These are phyloP conservation scores for Boletus pseudopeckii DNA, from an alignment of 768 basidiomycete genomes.

Conservation along the genomic window DNA sequence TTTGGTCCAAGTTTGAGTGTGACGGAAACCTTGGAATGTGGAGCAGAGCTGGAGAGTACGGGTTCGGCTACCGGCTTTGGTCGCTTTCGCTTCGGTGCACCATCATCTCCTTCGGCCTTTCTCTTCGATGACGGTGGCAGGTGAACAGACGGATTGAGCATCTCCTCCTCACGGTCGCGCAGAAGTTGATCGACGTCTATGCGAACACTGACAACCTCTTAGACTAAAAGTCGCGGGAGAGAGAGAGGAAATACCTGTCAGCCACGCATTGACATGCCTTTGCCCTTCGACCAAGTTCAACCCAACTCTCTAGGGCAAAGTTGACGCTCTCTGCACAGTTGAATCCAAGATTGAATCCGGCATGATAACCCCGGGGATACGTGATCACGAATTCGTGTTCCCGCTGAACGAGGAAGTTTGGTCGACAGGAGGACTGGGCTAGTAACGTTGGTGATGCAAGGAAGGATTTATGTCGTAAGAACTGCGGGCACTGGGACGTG, in stretches of 20 bases:
- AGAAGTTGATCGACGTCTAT: slow-evolving; percentile 92
- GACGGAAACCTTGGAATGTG: slow-evolving; percentile 43
- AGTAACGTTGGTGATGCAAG: slow-evolving; percentile 85
- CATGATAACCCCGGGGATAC: slow-evolving; percentile 92
- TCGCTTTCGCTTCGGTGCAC: slow-evolving; percentile 25
- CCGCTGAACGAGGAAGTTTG: slow-evolving; percentile 87
- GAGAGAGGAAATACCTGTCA: slow-evolving; percentile 53
- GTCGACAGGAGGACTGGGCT: slow-evolving; percentile 72
- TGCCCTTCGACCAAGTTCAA: slow-evolving; percentile 82
- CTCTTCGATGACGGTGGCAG: slow-evolving; percentile 34
- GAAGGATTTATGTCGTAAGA: slow-evolving; percentile 95
- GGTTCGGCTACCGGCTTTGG: slow-evolving; percentile 11
- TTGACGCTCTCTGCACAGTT: slow-evolving; percentile 98
- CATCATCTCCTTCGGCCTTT: slow-evolving; percentile 35
- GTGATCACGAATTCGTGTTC: slow-evolving; percentile 97
- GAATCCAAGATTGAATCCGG: slow-evolving; percentile 93
- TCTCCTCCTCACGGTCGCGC: slow-evolving; percentile 56
- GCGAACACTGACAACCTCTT: slow-evolving; percentile 58
- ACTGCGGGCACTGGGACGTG: slow-evolving; percentile 82
- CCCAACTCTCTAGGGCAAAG: slow-evolving; percentile 93
- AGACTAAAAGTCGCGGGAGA: slow-evolving; percentile 4
- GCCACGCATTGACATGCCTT: slow-evolving; percentile 70
- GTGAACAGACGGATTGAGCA: slow-evolving; percentile 6
- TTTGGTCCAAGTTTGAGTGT: slow-evolving; percentile 67
- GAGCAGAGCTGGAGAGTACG: slow-evolving; percentile 11